Base-by-base conservation (phyloP, 257 asterid genomes). In the Solanum lycopersicoides region DNA sequence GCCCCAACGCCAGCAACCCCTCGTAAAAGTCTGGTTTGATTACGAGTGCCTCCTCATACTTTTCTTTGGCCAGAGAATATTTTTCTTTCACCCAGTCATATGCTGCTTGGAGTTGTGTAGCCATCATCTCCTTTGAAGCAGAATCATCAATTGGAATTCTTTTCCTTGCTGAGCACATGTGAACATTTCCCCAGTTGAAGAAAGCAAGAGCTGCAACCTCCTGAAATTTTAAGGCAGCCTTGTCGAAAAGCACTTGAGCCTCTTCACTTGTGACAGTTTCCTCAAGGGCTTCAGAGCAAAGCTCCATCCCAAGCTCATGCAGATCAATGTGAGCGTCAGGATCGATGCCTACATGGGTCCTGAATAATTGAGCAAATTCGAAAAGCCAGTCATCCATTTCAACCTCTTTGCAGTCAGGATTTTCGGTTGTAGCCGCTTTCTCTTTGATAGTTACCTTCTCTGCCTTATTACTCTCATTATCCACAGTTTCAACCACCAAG, bases 281-380 rank as follows among this genome's bases (percentile, higher is more conserved):
- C 91, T 95, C 99, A 16, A 97, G 96, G 34, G 99, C 99, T 90
- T 96, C 99, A 7, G 98, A 93, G 77, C 99, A 96, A 44, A 96
- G 87, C 92, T 97, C 99, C 99, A 97, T 95, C n/a, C 99, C 99
- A n/a, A 95, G 92, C 89, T 96, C 99, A 86, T 96, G 99, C 83
- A 97, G 93, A 89, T 97, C 99, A 20, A 96, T 91, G 86, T 97
- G 99, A 65, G 99, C 96, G 90, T 97, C 99, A 0, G 99, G 93
- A 90, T 95, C 99, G 25, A 97, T 96, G 75, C 99, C 99, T 1
- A 97, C 98, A 86, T 95, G 99, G 71, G 95, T 90, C 34, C 99
- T 91, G 94, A 97, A 97, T 53, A 97, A 92, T 92, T 97, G 99
- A 1, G 99, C 99, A 87, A 97, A 97, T 91, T 97, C 99, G 86